Evolutionary conservation across 73 alveolate genomes (phyloP).

Genomic region (Paraurostyla sp.): DNA sequence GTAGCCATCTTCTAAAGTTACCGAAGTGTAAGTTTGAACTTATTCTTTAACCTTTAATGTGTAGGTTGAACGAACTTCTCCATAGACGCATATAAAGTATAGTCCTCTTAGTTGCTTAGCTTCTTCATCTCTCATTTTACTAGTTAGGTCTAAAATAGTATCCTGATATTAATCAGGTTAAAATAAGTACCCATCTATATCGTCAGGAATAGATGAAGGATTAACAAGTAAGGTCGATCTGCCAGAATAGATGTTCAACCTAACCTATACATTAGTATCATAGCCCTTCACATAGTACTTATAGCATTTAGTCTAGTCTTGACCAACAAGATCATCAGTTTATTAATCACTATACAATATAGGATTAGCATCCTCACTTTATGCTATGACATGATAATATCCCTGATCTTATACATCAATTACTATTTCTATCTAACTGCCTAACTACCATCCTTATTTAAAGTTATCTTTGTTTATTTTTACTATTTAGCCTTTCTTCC

Average conservation of each 20-base stretch:
- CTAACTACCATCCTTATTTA: slow-evolving; percentile 1
- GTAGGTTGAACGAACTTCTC: background rate
- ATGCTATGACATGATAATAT: background rate
- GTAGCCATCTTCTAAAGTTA: background rate
- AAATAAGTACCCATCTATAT: background rate
- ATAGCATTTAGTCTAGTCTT: background rate
- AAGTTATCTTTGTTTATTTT: background rate
- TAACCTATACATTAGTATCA: background rate
- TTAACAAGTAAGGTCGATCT: background rate
- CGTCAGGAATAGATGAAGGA: background rate
- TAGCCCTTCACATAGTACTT: background rate
- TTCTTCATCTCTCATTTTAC: background rate
- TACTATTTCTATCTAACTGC: background rate
- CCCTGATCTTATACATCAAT: background rate
- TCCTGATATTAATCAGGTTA: background rate
- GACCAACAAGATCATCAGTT: background rate
- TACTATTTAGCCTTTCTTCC: slow-evolving; percentile 9
- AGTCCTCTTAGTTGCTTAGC: background rate
- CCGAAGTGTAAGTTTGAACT: background rate
- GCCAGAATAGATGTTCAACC: background rate
- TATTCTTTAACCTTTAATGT: background rate
- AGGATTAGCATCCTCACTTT: background rate
- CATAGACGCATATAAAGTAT: background rate
- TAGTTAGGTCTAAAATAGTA: background rate
- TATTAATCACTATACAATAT: background rate